A percentile compares a stretch with the other conserved stretches of the same genome.
These are phyloP conservation scores for Candida suzukii DNA, from an alignment of 805 yeast species.

Conservation along the genomic window DNA sequence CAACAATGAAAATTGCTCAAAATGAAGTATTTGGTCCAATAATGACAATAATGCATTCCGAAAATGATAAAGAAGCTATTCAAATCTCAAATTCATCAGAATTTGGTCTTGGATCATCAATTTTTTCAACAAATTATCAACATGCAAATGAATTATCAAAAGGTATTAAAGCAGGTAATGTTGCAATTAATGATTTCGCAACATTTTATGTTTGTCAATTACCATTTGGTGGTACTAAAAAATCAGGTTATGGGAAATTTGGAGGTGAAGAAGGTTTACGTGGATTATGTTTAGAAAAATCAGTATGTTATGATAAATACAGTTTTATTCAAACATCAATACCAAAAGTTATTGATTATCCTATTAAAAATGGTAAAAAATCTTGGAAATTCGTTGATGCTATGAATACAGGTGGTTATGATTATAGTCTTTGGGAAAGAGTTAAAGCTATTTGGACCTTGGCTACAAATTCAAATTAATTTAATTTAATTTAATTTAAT, in stretches of 20 bases:
- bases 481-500: too few relatives aligned
- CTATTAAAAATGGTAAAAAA: slow-evolving; percentile 67
- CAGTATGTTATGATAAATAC: slow-evolving; percentile 78
- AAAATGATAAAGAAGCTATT: slow-evolving; percentile 58
- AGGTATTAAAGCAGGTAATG: slow-evolving; percentile 73
- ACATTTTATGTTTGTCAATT: slow-evolving; percentile 92
- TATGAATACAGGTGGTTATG: slow-evolving; percentile 81
- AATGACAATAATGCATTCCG: slow-evolving; percentile 70
- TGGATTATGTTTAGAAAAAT: slow-evolving; percentile 82
- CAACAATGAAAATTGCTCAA: slow-evolving; percentile 71
- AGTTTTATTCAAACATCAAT: slow-evolving; percentile 75
- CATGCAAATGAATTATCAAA: slow-evolving; percentile 59
- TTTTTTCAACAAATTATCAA: slow-evolving; percentile 62
- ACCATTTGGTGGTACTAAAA: slow-evolving; percentile 93
- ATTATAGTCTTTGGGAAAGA: slow-evolving; percentile 63
- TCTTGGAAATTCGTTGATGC: slow-evolving; percentile 88
- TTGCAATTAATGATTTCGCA: slow-evolving; percentile 96
- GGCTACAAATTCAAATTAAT: slow-evolving; percentile 48
- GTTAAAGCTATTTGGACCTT: slow-evolving; percentile 45
- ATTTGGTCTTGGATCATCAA: slow-evolving; percentile 88
- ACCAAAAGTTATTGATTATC: slow-evolving; percentile 89
- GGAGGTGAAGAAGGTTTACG: slow-evolving; percentile 96
- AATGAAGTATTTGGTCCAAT: slow-evolving; percentile 96
- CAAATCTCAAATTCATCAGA: slow-evolving; percentile 75
- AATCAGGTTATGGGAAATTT: slow-evolving; percentile 95